Evolutionary conservation across 768 basidiomycete species (phyloP), one percentile per base, ranked within the genome.

Genomic region (Termitomyces sp.): DNA sequence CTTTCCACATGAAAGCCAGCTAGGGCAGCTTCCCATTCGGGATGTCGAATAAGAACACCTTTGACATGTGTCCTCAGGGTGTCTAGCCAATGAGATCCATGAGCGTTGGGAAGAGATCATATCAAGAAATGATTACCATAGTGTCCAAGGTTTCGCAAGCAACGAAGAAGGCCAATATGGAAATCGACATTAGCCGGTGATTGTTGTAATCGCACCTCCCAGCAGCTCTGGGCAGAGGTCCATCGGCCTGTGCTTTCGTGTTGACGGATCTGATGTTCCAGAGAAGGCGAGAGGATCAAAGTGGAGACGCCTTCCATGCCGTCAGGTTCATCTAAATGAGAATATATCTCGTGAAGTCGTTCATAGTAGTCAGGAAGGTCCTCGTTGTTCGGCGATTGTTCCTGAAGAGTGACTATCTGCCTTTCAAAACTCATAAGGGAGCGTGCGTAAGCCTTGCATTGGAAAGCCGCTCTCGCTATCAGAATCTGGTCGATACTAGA

Each of bases 201-300:
- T 56, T 91, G 86, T 66, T 98, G 96, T 15, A 99, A 77, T 48
- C 87, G 82, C 12, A 98, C 86, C 70, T 99, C 97, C 97, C 97
- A 99, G 65, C 97, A 99, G 66, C 96, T 98, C 70, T 98, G 97
- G 8, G 97, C 96, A 9, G 94, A 89, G 2, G 97, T 98, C 97
- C 97, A 99, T 43, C 86, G 80, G 0, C 97, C 97, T 2, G 91
- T 96, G 62, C 89, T 95, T 70, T 99, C 97, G 64, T 99, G 97
- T 66, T 98, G 91, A 43, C 97, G 86, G 58, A 99, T 98, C 69
- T 97, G 94, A 70, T 97, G 93, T 62, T 98, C 92, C 47, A 98
- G 70, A 3, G 91, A 91, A 0, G 97, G 97, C 0, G 89, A 84
- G 12, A 98, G 72, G 55, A 98, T 89, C 63, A 89, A 73, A 6